Percentiles rank a stretch among this genome's conserved stretches.
Evolutionary conservation across 164 flowering plant genomes (phyloP).

Genomic region (Vitis labrusca): DNA sequence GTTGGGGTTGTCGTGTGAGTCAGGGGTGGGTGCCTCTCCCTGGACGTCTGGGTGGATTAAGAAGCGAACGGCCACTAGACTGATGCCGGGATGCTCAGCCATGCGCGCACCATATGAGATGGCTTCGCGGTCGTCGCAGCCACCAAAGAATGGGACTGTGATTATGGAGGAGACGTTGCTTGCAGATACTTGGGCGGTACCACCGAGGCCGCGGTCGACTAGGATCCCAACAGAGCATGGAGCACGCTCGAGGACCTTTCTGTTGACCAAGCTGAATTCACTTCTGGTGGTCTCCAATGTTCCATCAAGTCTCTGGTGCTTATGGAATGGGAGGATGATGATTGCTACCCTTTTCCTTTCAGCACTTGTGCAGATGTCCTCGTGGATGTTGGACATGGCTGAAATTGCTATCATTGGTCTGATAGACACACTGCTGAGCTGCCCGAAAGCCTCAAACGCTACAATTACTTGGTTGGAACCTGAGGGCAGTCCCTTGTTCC

Average conservation of each 20-base stretch:
- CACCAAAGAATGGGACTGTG: conserved; percentile 38
- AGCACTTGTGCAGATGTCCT: conserved; percentile 38
- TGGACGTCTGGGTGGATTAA: no score
- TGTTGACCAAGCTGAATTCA: conserved; percentile 29
- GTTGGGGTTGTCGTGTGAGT: neutral
- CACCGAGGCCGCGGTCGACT: conserved; percentile 57
- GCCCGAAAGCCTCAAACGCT: conserved; percentile 45
- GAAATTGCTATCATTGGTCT: conserved; percentile 52
- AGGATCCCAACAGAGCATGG: conserved; percentile 49
- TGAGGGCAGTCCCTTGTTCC: conserved; percentile 29
- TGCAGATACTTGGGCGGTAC: conserved; percentile 33
- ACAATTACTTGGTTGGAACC: conserved; percentile 33
- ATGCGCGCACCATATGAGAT: conserved; percentile 41
- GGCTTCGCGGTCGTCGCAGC: conserved; percentile 46
- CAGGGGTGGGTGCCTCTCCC: no score
- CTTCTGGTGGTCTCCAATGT: conserved; percentile 27
- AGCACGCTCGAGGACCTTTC: conserved; percentile 35
- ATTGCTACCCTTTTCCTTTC: conserved; percentile 34
- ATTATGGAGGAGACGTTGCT: conserved; percentile 29
- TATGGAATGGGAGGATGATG: conserved; percentile 47
- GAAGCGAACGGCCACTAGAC: conserved; percentile 19
- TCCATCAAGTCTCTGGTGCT: conserved; percentile 37
- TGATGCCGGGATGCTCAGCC: conserved; percentile 56
- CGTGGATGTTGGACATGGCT: conserved; percentile 30
- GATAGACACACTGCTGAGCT: conserved; percentile 34